These are phyloP conservation scores for Daldinia concentrica DNA, from an alignment of 495 filamentous ascomycete genomes.

Conservation along the genomic window DNA sequence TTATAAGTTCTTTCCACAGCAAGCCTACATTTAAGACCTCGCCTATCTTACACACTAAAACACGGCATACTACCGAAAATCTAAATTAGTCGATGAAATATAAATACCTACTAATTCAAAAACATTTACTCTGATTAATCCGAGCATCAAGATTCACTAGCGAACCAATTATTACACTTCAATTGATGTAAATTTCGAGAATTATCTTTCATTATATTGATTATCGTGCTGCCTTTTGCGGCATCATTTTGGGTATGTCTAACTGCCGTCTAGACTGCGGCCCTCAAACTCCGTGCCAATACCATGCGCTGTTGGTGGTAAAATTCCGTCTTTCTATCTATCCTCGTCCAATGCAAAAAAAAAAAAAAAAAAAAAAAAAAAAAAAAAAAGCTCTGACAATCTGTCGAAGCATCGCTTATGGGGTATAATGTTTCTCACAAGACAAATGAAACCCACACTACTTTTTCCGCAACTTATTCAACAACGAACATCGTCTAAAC, in stretches of 20 bases:
- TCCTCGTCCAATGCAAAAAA: slow-evolving; percentile 22
- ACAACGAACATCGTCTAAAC: slow-evolving; percentile 1
- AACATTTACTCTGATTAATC: no score
- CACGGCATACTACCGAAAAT: no score
- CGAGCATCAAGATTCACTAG: neutral
- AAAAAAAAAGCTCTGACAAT: neutral
- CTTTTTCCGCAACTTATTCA: slow-evolving; percentile 8
- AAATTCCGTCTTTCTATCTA: slow-evolving; percentile 4
- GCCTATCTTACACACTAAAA: no score
- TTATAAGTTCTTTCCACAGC: no score
- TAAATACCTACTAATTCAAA: no score
- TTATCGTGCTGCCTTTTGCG: slow-evolving; percentile 3
- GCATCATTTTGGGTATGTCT: slow-evolving; percentile 13
- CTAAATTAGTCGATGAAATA: no score
- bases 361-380: slow-evolving; percentile 25
- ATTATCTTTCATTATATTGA: slow-evolving; percentile 13
- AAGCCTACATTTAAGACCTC: no score
- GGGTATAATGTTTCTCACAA: slow-evolving; percentile 31
- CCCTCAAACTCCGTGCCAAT: slow-evolving; percentile 13
- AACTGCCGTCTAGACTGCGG: neutral
- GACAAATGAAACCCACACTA: slow-evolving; percentile 7
- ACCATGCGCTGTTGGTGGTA: neutral
- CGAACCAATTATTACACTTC: neutral
- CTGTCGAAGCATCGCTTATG: slow-evolving; percentile 18
- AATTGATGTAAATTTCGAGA: neutral